Evolutionary conservation across 306 rosid genomes (phyloP), one percentile per base, ranked within the genome.

Genomic region (Ochetophila trinervis): DNA sequence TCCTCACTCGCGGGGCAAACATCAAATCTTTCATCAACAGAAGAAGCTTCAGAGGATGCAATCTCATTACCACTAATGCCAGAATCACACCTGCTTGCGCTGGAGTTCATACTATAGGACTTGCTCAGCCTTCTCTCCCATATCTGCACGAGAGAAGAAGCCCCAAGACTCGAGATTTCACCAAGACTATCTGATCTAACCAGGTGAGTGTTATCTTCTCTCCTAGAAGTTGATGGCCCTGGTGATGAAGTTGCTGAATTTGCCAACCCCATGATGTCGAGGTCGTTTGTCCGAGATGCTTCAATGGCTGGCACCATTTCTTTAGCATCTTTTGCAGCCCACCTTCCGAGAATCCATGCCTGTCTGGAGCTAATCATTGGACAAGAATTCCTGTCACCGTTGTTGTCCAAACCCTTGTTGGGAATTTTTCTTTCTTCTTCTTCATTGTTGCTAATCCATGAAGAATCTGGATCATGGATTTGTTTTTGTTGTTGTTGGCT

Each of bases 81-180:
- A 20, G 79, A 66, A 45, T n/a, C 64, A 3, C 76, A 68, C 34
- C 79, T 61, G 18, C 76, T 71, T 5, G 65, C 16, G 0, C 58
- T 53, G 6, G 63, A 45, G 45, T 71, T 79, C 16, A 59, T 37
- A 8, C 60, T 68, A 63, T 61, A 65, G 11, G 82, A 69, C 30
- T 79, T 27, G 57, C 65, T 87, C 0, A 93, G 80, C 68, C 99
- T 87, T 67, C 79, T 87, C 75, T 93, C 99, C 99, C 99, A 93
- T 53, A 93, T 84, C 27, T 81, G 96, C 50, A 93, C 99, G 0
- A 93, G 87, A 24, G 94, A 90, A 30, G 97, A 88, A 13, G 99
- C 97, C 11, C 87, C 91, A 0, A 80, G 76, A 9, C 71, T 84
- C 0, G 80, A 35, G 52, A 23, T 66, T 44, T 62, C 75, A 0